Base-by-base conservation (phyloP, 345 rosid species). In the Streptanthus diversifolius region DNA sequence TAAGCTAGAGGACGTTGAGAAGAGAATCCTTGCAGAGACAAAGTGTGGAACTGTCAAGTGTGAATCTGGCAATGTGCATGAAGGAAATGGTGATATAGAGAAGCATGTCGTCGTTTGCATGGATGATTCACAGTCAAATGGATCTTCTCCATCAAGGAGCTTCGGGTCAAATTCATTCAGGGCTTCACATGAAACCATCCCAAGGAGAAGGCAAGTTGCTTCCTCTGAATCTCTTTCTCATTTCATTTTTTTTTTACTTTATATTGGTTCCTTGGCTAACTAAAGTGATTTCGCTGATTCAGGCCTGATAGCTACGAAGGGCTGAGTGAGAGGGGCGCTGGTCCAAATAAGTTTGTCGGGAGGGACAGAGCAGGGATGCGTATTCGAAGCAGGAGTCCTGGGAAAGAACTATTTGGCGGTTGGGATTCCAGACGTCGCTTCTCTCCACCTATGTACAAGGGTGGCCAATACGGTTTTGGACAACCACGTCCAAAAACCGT, bases 131-230 rank as follows among this genome's bases (percentile, higher is more conserved):
- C 74, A 53, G 21, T 32, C 66, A 32, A 80, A 76, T 65, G 74
- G 65, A 3, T 43, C 74, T 60, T 63, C 82, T 56, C 72, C 66
- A 2, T 25, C 71, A 45, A 55, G 59, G 57, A 56, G 66, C 10
- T 73, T 56, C 18, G 29, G 39, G 30, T 66, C 77, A 37, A 73
- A 39, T 45, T 25, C 57, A 25, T 27, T 8, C 11, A 71, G 63
- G 73, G 81, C 21, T 66, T 71, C 87, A 18, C 49, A 70, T 49
- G 82, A 73, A 48, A 37, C 36, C 69, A 53, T 59, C 8, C 75
- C 36, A 49, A 74, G 82, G 63, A 65, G 84, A 83, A 82, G 89
- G 92, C 81, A 62, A 83, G 65, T 49, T 62, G 15, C 19, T 8
- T 45, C 17, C n/a, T 25, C 27, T 61, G 48, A 58, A 39, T 3